These are phyloP conservation scores for Daldinia sp. DNA, from an alignment of 2,329 filamentous ascomycete species.

Conservation along the genomic window DNA sequence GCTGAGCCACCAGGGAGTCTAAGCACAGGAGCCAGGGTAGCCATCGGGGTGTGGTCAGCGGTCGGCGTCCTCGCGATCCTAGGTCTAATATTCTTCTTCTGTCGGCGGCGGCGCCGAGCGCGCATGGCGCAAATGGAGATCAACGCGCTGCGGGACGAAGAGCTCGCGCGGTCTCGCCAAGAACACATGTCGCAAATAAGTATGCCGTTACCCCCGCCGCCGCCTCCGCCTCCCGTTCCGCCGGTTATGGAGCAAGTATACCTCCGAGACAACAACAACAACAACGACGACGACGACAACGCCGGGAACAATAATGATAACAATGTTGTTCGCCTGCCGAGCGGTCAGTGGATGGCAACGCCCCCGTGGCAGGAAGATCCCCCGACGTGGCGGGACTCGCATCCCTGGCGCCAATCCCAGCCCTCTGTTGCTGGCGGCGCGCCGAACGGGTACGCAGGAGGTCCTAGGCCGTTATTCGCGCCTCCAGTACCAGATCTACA, in stretches of 20 bases:
- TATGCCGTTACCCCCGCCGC: slow-evolving; percentile 12
- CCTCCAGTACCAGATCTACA: neutral
- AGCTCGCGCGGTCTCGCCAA: slow-evolving; percentile 27
- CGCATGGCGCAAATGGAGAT: slow-evolving; percentile 28
- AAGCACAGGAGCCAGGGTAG: slow-evolving; percentile 39
- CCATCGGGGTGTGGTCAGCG: slow-evolving; percentile 43
- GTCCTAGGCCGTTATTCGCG: slow-evolving; percentile 13
- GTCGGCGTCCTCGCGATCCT: slow-evolving; percentile 37
- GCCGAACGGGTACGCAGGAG: slow-evolving; percentile 30
- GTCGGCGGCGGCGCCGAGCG: slow-evolving; percentile 30
- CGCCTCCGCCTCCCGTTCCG: slow-evolving; percentile 14
- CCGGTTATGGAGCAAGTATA: slow-evolving; percentile 33
- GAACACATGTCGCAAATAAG: slow-evolving; percentile 32
- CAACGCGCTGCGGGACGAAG: slow-evolving; percentile 33
- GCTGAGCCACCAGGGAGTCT: slow-evolving; percentile 24
- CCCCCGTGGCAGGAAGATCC: slow-evolving; percentile 44
- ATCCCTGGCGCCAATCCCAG: slow-evolving; percentile 42
- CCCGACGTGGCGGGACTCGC: slow-evolving; percentile 42
- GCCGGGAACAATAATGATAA: neutral
- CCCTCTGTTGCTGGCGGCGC: slow-evolving; percentile 26
- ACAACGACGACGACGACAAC: slow-evolving; percentile 1
- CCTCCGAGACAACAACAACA: slow-evolving; percentile 19
- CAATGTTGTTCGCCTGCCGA: slow-evolving; percentile 23
- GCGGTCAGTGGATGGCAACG: slow-evolving; percentile 43
- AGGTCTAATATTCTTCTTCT: slow-evolving; percentile 37